A percentile compares a stretch with the other conserved stretches of the same genome.
phyloP scores from a whole-genome alignment of 2,329 filamentous ascomycete species.

The Coleophoma cylindrospora region DNA sequence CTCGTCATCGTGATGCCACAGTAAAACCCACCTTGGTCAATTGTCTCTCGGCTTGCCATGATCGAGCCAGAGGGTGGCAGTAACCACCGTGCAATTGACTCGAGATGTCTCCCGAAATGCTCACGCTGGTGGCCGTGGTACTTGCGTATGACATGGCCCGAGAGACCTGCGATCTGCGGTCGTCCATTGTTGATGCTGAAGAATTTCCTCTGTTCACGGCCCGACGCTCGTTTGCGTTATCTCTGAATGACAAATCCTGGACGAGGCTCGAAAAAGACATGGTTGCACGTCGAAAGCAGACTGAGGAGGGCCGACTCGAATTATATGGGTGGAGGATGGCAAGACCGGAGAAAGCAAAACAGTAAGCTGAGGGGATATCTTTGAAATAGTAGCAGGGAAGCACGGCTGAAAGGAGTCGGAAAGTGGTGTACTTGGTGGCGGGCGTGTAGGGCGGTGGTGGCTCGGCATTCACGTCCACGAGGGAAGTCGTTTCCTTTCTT shows the following conservation, averaged over 20 bases:
- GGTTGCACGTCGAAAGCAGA: conserved; percentile 4
- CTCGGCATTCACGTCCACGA: too few species aligned
- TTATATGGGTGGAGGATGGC: neutral
- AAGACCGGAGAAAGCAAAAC: too few species aligned
- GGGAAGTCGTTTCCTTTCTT: too few species aligned
- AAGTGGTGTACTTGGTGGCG: too few species aligned
- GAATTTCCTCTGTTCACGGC: conserved; percentile 42
- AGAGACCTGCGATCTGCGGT: conserved; percentile 56
- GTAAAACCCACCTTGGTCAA: conserved; percentile 65
- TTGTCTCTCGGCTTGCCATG: conserved; percentile 81
- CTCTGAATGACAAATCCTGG: conserved; percentile 58
- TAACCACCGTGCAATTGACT: conserved; percentile 83
- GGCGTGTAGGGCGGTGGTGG: too few species aligned
- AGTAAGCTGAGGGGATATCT: too few species aligned
- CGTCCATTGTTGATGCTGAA: conserved; percentile 44
- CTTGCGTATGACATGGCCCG: conserved; percentile 62
- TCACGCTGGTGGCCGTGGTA: conserved; percentile 63
- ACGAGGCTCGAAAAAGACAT: conserved; percentile 68
- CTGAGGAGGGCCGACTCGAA: neutral
- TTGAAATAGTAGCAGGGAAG: too few species aligned
- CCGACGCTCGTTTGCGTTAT: conserved; percentile 33
- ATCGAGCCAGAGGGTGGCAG: conserved; percentile 70
- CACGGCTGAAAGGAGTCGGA: too few species aligned
- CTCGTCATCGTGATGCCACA: neutral
- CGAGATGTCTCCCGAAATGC: conserved; percentile 70